Base-by-base conservation (phyloP, 768 basidiomycete species). In the Lanmaoa rubissima region DNA sequence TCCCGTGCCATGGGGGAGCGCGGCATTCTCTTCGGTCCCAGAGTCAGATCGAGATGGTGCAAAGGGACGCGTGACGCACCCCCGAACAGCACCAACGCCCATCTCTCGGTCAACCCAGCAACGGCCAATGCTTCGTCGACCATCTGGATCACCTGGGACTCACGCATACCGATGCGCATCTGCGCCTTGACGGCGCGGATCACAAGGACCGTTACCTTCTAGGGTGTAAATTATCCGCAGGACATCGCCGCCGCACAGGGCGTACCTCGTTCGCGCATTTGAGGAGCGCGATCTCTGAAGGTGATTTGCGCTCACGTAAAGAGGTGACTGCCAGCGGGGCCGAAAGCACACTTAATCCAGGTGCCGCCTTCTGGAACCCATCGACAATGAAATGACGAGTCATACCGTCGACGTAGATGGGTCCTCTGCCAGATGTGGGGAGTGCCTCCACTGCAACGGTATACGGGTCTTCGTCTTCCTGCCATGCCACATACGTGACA, bases 1-100 rank as follows among this genome's bases (percentile, higher is more conserved):
- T 3, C 90, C 89, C 38, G 80, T 78, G 7, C 92, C 94, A 68
- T 94, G 93, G 4, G 92, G 92, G 24, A 92, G 80, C 3, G 91
- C 92, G 6, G 91, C 92, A 62, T 94, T 90, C 57, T 88, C 92
- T 94, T 68, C 8, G 47, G 26, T 52, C 11, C 43, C 19, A 45
- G 12, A 17, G 46, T 59, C 32, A 62, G 46, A 35, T 55, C 35
- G 8, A 53, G 41, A 35, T 7, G 16, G 10, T 8, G 6, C 28
- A 39, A 12, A 26, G 39, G 5, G 34, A 39, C 19, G 14, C 21
- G 41, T 17, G 14, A 73, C 81, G 54, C 60, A 90, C 91, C 86
- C 65, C 92, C 91, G 65, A 95, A 93, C 19, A 93, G 75, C 3
- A 89, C 85, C 35, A 92, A 73, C 19, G 82, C 85, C 61, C 78